Evolutionary conservation across 345 rosid genomes (phyloP).

Genomic region (Lumnitzera racemosa): DNA sequence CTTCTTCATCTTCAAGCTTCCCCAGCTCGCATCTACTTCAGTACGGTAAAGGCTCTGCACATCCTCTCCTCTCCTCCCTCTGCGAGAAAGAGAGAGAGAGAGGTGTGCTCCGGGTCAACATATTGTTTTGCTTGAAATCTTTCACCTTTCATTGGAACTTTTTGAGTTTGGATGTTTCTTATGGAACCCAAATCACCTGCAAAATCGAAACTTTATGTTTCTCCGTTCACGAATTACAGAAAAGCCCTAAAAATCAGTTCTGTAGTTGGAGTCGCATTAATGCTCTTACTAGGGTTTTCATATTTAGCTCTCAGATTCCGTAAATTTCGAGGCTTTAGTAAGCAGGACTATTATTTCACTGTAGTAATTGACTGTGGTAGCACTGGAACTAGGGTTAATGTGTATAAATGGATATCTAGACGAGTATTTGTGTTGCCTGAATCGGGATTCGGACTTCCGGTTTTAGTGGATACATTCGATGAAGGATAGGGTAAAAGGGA

Average conservation of each 20-base stretch:
- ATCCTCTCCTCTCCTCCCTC: too few relatives aligned
- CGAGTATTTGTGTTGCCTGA: constrained; percentile 2
- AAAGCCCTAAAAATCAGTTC: constrained; percentile 11
- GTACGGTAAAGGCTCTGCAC: too few relatives aligned
- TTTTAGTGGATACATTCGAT: constrained; percentile 33
- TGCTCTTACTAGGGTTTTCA: constrained; percentile 16
- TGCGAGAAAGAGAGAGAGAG: background rate
- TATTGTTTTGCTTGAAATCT: too few relatives aligned
- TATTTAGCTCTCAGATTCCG: constrained; percentile 15
- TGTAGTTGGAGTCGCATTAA: constrained; percentile 8
- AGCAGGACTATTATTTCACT: constrained; percentile 19
- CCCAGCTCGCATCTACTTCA: too few relatives aligned
- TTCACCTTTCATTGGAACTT: background rate
- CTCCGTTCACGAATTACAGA: constrained; percentile 16
- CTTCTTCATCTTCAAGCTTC: too few relatives aligned
- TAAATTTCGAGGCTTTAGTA: constrained; percentile 3
- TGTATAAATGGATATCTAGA: constrained; percentile 35
- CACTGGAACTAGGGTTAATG: constrained; percentile 54
- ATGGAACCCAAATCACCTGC: constrained; percentile 55
- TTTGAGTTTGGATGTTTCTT: background rate
- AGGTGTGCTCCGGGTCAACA: background rate
- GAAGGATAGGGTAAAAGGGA: constrained; percentile 7
- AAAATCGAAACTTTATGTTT: constrained; percentile 22
- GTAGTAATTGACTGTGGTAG: constrained; percentile 66
- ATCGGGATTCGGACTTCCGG: constrained; percentile 17